Evolutionary conservation across 2,329 filamentous ascomycete genomes (phyloP).

Genomic region (Neonectria coccinea): DNA sequence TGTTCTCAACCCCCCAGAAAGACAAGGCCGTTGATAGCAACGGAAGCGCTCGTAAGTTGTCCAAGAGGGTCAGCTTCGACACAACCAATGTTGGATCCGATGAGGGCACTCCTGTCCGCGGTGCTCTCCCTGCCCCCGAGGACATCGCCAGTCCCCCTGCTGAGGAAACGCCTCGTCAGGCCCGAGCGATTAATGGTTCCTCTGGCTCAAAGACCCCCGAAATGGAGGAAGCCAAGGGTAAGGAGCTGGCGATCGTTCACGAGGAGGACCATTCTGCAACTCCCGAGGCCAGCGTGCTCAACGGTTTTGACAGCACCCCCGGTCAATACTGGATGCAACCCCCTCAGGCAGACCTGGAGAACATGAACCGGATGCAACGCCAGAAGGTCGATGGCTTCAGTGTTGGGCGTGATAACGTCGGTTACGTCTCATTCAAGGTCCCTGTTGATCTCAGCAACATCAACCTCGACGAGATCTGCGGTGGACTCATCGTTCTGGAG

Average conservation of each 20-base stretch:
- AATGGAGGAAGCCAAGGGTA: constrained; percentile 78
- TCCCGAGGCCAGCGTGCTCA: constrained; percentile 42
- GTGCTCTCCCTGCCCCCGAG: constrained; percentile 51
- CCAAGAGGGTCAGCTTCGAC: constrained; percentile 95
- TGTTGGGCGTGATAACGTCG: constrained; percentile 85
- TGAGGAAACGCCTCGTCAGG: constrained; percentile 61
- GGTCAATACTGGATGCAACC: constrained; percentile 92
- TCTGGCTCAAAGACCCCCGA: constrained; percentile 63
- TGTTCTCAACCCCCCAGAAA: constrained; percentile 71
- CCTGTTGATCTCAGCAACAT: constrained; percentile 85
- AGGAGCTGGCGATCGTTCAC: constrained; percentile 82
- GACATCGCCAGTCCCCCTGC: constrained; percentile 46
- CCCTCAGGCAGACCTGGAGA: constrained; percentile 76
- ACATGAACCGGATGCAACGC: constrained; percentile 83
- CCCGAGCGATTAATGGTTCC: constrained; percentile 58
- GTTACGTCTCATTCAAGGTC: constrained; percentile 82
- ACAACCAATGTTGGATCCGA: constrained; percentile 63
- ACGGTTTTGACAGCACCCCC: constrained; percentile 61
- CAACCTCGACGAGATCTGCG: constrained; percentile 83
- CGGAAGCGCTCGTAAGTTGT: constrained; percentile 66
- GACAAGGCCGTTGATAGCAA: constrained; percentile 58
- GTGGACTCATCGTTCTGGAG: constrained; percentile 79
- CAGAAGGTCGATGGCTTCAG: constrained; percentile 79
- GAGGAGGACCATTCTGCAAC: constrained; percentile 68
- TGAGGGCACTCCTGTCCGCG: constrained; percentile 50